A percentile compares a stretch with the other conserved stretches of the same genome.
phyloP scores from a whole-genome alignment of 805 yeast species.

The Saccharomycopsis amapae region DNA sequence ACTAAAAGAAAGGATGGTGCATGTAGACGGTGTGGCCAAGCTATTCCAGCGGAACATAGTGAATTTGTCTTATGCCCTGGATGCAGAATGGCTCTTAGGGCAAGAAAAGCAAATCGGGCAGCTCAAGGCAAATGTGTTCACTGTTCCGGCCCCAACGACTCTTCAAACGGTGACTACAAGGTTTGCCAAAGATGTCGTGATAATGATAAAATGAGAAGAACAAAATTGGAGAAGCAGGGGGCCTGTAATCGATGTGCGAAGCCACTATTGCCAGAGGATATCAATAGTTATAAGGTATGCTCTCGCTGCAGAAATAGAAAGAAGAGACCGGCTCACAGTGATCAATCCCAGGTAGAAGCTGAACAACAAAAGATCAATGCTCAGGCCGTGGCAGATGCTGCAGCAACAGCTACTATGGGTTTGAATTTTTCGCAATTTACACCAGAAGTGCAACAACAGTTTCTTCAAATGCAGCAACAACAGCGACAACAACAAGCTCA shows the following conservation, averaged over 20 bases:
- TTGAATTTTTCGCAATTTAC: not conserved
- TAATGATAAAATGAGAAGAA: constrained; percentile 51
- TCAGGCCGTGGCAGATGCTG: constrained; percentile 8
- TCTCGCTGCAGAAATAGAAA: constrained; percentile 45
- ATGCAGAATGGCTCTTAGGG: constrained; percentile 49
- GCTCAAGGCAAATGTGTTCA: constrained; percentile 63
- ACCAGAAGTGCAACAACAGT: constrained; percentile 13
- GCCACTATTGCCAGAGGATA: constrained; percentile 38
- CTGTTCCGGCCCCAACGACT: constrained; percentile 51
- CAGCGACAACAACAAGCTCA: constrained; percentile 18
- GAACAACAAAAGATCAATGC: no score
- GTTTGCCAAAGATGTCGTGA: constrained; percentile 62
- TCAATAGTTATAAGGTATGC: constrained; percentile 52
- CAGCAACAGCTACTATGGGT: constrained; percentile 14
- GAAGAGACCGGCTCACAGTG: constrained; percentile 29
- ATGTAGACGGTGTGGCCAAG: constrained; percentile 57
- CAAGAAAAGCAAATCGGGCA: constrained; percentile 50
- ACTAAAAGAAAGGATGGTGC: constrained; percentile 55
- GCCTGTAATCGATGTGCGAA: constrained; percentile 58
- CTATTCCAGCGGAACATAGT: constrained; percentile 43
- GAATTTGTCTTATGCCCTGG: constrained; percentile 53
- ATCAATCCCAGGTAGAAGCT: not conserved
- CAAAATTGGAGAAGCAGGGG: constrained; percentile 49
- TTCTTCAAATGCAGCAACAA: constrained; percentile 13
- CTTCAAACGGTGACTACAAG: constrained; percentile 41